A percentile compares a stretch with the other conserved stretches of the same genome.
phyloP scores from a whole-genome alignment of 345 rosid genomes.

The Gossypium longicalyx region DNA sequence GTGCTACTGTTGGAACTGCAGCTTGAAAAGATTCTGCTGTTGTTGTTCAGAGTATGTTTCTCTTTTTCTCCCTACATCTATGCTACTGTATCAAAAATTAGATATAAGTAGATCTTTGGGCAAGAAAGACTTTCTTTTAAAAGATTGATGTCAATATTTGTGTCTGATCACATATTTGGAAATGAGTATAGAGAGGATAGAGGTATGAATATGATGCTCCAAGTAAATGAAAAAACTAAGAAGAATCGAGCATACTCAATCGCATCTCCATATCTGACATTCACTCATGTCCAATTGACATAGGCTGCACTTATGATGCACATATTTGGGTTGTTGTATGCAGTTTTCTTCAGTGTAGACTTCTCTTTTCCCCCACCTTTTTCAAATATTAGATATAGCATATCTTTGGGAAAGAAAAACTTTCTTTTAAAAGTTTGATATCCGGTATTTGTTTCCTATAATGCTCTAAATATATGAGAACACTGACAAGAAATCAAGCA shows the following conservation, averaged over 20 bases:
- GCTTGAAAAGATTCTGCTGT: constrained; percentile 28
- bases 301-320: background rate
- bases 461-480: background rate
- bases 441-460: too few relatives aligned
- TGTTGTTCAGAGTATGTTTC: constrained; percentile 29
- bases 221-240: background rate
- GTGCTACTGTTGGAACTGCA: constrained; percentile 44
- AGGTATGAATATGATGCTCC: background rate
- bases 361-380: too few relatives aligned
- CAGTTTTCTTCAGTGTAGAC: too few relatives aligned
- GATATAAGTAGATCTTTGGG: background rate
- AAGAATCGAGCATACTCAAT: background rate
- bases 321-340: background rate
- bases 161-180: background rate
- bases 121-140: background rate
- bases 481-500: background rate
- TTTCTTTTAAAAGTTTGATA: too few relatives aligned
- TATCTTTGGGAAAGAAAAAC: too few relatives aligned
- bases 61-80: constrained; percentile 16
- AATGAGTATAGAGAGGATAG: background rate
- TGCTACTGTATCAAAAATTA: constrained; percentile 2
- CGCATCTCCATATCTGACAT: background rate
- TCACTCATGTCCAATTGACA: background rate
- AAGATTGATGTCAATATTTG: background rate
- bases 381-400: too few relatives aligned